Evolutionary conservation across 768 basidiomycete species (phyloP).

Genomic region (Chalciporus chontae): DNA sequence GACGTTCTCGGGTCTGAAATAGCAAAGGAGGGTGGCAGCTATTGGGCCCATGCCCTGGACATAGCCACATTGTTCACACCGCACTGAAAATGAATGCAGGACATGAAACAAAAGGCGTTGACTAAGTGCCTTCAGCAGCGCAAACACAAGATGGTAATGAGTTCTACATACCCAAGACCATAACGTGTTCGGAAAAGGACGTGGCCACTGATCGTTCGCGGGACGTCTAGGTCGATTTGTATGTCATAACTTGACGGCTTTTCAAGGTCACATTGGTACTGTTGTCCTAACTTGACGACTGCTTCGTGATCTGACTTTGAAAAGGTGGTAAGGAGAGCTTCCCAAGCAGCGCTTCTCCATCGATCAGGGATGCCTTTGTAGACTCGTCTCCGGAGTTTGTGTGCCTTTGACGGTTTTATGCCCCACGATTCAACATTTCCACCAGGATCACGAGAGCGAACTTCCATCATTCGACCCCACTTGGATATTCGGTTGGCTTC

Average conservation of each 20-base stretch:
- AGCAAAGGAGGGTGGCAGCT: slow-evolving; percentile 90
- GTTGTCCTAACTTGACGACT: slow-evolving; percentile 39
- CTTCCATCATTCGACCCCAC: slow-evolving; percentile 89
- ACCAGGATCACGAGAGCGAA: slow-evolving; percentile 65
- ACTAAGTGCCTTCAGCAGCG: slow-evolving; percentile 37
- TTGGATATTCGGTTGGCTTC: slow-evolving; percentile 81
- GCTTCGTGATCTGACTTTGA: slow-evolving; percentile 45
- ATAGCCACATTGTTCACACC: slow-evolving; percentile 87
- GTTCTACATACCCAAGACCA: slow-evolving; percentile 77
- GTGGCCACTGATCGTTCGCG: slow-evolving; percentile 92
- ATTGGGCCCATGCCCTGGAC: slow-evolving; percentile 99
- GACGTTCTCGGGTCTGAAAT: slow-evolving; percentile 86
- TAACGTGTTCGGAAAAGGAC: slow-evolving; percentile 94
- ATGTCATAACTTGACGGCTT: slow-evolving; percentile 87
- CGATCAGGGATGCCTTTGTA: slow-evolving; percentile 98
- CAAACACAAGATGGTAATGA: not conserved
- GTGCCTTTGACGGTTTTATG: slow-evolving; percentile 59
- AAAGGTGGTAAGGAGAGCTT: slow-evolving; percentile 62
- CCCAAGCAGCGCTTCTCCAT: slow-evolving; percentile 94
- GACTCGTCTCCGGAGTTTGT: slow-evolving; percentile 67
- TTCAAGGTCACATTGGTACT: slow-evolving; percentile 66
- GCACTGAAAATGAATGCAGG: slow-evolving; percentile 84
- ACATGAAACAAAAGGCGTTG: slow-evolving; percentile 96
- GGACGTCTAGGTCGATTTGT: slow-evolving; percentile 97
- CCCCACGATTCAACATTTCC: slow-evolving; percentile 75